phyloP scores from a whole-genome alignment of 2,329 filamentous ascomycete genomes.

The Pyrenochaeta sp. region DNA sequence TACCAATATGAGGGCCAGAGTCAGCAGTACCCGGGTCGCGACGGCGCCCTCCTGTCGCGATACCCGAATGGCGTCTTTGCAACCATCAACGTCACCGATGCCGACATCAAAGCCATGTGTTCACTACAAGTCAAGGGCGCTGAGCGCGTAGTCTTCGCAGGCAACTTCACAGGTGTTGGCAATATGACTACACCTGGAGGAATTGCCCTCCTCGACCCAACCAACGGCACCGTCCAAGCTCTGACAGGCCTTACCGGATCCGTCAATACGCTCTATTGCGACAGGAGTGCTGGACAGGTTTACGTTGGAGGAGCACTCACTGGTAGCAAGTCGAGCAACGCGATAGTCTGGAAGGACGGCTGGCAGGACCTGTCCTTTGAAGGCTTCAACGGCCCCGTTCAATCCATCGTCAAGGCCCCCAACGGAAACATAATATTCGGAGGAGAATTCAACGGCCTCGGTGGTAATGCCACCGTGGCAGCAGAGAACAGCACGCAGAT shows the following conservation, averaged over 20 bases:
- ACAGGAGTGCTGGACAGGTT: slow-evolving; percentile 77
- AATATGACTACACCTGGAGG: slow-evolving; percentile 76
- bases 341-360: slow-evolving; percentile 76
- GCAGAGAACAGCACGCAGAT: slow-evolving; percentile 76
- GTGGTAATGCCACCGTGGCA: slow-evolving; percentile 79
- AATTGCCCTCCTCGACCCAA: slow-evolving; percentile 82
- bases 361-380: slow-evolving; percentile 88
- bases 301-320: slow-evolving; percentile 91
- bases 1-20: slow-evolving; percentile 86
- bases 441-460: slow-evolving; percentile 86
- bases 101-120: slow-evolving; percentile 89
- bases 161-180: slow-evolving; percentile 93
- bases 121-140: slow-evolving; percentile 74
- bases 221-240: slow-evolving; percentile 73
- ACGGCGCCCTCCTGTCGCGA: slow-evolving; percentile 81
- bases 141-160: slow-evolving; percentile 82
- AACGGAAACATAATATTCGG: slow-evolving; percentile 92
- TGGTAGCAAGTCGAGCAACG: slow-evolving; percentile 84
- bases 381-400: slow-evolving; percentile 93
- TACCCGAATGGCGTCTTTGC: slow-evolving; percentile 87
- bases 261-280: slow-evolving; percentile 84
- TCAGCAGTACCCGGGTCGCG: slow-evolving; percentile 70
- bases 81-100: slow-evolving; percentile 78
- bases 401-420: slow-evolving; percentile 80
- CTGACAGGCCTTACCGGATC: slow-evolving; percentile 82